Evolutionary conservation across 1,284 basidiomycete genomes (phyloP), one percentile per base, ranked within the genome.

Genomic region (Coniophora puteana): DNA sequence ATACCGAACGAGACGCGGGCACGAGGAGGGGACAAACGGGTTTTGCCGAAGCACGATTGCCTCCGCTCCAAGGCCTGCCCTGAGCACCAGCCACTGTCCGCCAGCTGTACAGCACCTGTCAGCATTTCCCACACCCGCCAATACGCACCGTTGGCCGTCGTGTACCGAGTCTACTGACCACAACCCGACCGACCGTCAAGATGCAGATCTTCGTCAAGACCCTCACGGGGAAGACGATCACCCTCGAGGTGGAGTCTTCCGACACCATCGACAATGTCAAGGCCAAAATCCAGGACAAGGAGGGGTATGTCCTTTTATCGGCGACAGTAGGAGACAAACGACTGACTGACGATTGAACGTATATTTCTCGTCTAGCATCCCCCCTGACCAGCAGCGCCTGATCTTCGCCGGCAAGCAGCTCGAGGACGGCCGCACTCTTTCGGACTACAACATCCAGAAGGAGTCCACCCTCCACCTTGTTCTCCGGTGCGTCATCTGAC

Each of bases 381-480:
- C 91, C 49, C 91, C 91, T 51, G 91, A 93, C 71, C 91, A 94
- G 67, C 91, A 94, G 64, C 89, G 91, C 58, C 78, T 93, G 53
- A 95, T 95, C 70, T 95, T 94, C 55, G 91, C 89, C 51, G 90
- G 92, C 54, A 95, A 94, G 79, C 92, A 95, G 69, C 86, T 97
- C 54, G 93, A 96, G 72, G 93, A 97, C 67, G 93, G 93, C 47
- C 87, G 93, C 59, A 96, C 93, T 30, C 76, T 96, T 45, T 85
- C 78, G 57, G 93, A 96, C 74, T 96, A 96, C 76, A 95, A 95
- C 77, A 96, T 96, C 71, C 95, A 99, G 77, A 98, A 98, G 78
- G 95, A 98, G 74, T 93, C 90, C 14, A 98, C 95, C 31, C 88
- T 98, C 54, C 95, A 98, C 73, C 77, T 97, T 53, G 93, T 97